These are phyloP conservation scores for Pseudocercospora fuligena DNA, from an alignment of 2,329 filamentous ascomycete genomes.

Conservation along the genomic window DNA sequence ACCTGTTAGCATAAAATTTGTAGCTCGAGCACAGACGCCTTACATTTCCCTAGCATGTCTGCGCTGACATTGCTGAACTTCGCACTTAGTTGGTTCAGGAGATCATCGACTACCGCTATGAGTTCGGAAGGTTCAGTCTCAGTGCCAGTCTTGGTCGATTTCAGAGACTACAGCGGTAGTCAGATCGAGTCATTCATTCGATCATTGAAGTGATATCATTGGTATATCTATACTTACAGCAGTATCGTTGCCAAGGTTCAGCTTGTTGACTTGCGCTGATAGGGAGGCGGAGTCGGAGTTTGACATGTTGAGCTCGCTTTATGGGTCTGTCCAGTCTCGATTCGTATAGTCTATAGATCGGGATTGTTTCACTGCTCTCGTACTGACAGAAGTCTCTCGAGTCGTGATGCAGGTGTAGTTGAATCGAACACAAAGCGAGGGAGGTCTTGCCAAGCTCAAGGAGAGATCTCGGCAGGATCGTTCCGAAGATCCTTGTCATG, in stretches of 20 bases:
- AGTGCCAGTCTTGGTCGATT: neutral
- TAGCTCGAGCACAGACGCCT: constrained; percentile 40
- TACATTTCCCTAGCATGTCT: constrained; percentile 88
- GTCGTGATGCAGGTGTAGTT: neutral
- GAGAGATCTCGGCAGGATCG: constrained; percentile 10
- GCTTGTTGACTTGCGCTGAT: constrained; percentile 35
- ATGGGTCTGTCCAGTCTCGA: neutral
- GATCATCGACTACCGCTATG: constrained; percentile 80
- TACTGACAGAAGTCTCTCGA: neutral
- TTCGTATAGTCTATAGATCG: too few relatives aligned
- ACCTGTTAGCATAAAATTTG: constrained; percentile 5
- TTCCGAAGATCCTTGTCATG: neutral
- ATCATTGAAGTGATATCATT: too few relatives aligned
- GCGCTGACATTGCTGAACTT: constrained; percentile 85
- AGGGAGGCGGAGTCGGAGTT: constrained; percentile 29
- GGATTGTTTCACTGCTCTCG: too few relatives aligned
- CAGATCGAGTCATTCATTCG: neutral
- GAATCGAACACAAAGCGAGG: neutral
- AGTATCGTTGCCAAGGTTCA: constrained; percentile 23
- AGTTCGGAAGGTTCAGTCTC: constrained; percentile 65
- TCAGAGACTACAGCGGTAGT: neutral
- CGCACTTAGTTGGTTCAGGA: constrained; percentile 80
- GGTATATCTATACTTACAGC: neutral
- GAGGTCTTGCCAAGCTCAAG: neutral
- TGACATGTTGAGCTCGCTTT: constrained; percentile 17